Base-by-base conservation (phyloP, 2,329 filamentous ascomycete genomes). In the Clarireedia homoeocarpa region DNA sequence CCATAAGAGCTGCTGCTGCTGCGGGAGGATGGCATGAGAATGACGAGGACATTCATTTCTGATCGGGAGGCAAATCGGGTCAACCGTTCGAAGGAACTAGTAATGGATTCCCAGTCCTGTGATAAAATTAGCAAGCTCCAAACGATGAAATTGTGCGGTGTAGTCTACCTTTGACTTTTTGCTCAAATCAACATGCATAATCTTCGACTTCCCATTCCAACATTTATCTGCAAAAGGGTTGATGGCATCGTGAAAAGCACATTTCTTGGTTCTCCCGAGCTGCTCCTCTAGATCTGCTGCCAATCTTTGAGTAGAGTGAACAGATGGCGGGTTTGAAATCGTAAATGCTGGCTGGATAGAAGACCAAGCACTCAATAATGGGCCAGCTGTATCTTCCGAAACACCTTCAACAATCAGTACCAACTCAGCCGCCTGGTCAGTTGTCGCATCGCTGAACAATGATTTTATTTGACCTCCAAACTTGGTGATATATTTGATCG, bases 351-450 rank as follows among this genome's bases (percentile, higher is more conserved):
- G 75, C 26, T 72, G 67, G 23, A 70, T 58, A 17, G 64, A 61
- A 40, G 60, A 67, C 51, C 77, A 70, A 6, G 75, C 71, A n/a
- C 74, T 70, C 55, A 75, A 72, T 24, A 79, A 55, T 42, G 67
- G 61, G 51, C 69, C 63, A 51, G 75, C 72, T 48, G 78, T 75
- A 44, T 74, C 66, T 15, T 72, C 62, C 17, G 74, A 76, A 70
- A 79, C 72, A 64, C 83, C 81, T 66, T 85, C 77, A 51, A 86
- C 72, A 62, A 82, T 69, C 51, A 86, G 71, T 26, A 87, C 70
- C 40, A 87, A 74, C 69, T 88, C 83, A 59, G 65, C 27, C 56
- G 57, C 55, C 54, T 62, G 59, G 27, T 66, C 59, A 42, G 56
- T 48, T 27, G 50, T 44, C 23, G 26, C 44, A 70, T 58, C 70